Percentiles rank a stretch among this genome's conserved stretches.
phyloP scores from a whole-genome alignment of 1,284 basidiomycete genomes.

The Schizophyllum amplum region DNA sequence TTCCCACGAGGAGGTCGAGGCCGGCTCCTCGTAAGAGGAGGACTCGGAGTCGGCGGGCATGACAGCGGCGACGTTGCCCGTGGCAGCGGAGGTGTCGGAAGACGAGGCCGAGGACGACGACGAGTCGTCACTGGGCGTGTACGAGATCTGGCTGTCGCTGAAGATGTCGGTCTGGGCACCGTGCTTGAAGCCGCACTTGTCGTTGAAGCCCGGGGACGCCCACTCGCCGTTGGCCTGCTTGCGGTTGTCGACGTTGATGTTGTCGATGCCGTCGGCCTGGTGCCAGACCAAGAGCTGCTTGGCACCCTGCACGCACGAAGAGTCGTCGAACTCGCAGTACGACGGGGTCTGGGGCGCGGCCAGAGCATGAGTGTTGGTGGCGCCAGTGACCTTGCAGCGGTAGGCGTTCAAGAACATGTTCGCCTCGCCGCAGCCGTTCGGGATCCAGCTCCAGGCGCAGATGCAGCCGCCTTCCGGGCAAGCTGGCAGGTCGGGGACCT shows the following conservation, averaged over 20 bases:
- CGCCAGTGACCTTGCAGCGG: slow-evolving; percentile 34
- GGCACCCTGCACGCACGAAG: slow-evolving; percentile 30
- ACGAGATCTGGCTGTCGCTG: slow-evolving; percentile 10
- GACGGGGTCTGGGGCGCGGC: slow-evolving; percentile 29
- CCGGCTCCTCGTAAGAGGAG: background rate
- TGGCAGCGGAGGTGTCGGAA: too few species aligned
- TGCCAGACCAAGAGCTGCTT: slow-evolving; percentile 45
- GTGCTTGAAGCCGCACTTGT: slow-evolving; percentile 32
- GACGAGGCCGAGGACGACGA: too few species aligned
- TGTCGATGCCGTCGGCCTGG: slow-evolving; percentile 31
- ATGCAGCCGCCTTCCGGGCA: slow-evolving; percentile 40
- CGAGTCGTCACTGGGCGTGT: background rate
- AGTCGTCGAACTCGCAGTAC: slow-evolving; percentile 36
- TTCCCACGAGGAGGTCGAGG: background rate
- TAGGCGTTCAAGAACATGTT: slow-evolving; percentile 38
- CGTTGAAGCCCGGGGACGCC: slow-evolving; percentile 37
- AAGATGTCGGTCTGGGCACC: slow-evolving; percentile 37
- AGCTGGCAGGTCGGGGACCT: slow-evolving; percentile 36
- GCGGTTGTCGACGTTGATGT: slow-evolving; percentile 31
- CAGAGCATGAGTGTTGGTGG: slow-evolving; percentile 26
- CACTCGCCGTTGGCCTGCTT: slow-evolving; percentile 24
- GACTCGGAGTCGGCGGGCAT: background rate
- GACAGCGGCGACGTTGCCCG: background rate
- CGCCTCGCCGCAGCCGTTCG: slow-evolving; percentile 30
- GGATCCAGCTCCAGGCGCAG: slow-evolving; percentile 22